These are phyloP conservation scores for Pythium chondricola DNA, from an alignment of 352 stramenopile species.

Conservation along the genomic window DNA sequence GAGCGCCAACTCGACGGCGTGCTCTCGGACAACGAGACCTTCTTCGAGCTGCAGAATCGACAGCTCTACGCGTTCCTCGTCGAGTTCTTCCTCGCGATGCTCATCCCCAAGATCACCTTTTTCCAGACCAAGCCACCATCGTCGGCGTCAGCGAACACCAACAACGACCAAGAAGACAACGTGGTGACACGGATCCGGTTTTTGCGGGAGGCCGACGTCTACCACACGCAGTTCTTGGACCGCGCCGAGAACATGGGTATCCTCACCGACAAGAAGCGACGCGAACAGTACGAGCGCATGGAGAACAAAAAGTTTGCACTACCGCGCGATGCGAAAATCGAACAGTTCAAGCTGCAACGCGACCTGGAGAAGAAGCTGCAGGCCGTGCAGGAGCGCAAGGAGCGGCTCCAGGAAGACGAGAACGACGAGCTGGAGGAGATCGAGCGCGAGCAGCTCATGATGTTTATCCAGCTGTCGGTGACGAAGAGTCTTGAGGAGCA, in stretches of 20 bases:
- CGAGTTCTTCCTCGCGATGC: constrained; percentile 77
- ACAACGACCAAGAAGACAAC: constrained; percentile 52
- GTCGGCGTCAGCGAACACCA: not conserved
- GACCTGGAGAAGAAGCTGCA: constrained; percentile 68
- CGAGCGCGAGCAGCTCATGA: constrained; percentile 78
- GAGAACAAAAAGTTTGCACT: constrained; percentile 61
- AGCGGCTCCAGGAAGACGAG: constrained; percentile 34
- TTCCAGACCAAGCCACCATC: constrained; percentile 30
- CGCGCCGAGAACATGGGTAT: constrained; percentile 51
- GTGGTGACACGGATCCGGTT: constrained; percentile 57
- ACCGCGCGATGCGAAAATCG: constrained; percentile 74
- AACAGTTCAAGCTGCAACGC: constrained; percentile 71
- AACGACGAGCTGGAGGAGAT: constrained; percentile 65
- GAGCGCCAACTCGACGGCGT: constrained; percentile 61
- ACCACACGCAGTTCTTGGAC: constrained; percentile 75
- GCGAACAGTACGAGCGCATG: constrained; percentile 71
- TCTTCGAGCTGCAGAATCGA: constrained; percentile 74
- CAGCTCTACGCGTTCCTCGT: constrained; percentile 80
- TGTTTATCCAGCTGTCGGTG: constrained; percentile 68
- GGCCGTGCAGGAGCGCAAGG: constrained; percentile 40
- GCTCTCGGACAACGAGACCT: constrained; percentile 64
- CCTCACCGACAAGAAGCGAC: constrained; percentile 60
- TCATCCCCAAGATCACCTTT: constrained; percentile 69
- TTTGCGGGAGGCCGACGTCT: constrained; percentile 65
- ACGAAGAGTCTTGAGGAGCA: constrained; percentile 80